Percentiles rank a stretch among this genome's conserved stretches.
These are phyloP conservation scores for Lachnellula cervina DNA, from an alignment of 2,329 filamentous ascomycete species.

Conservation along the genomic window DNA sequence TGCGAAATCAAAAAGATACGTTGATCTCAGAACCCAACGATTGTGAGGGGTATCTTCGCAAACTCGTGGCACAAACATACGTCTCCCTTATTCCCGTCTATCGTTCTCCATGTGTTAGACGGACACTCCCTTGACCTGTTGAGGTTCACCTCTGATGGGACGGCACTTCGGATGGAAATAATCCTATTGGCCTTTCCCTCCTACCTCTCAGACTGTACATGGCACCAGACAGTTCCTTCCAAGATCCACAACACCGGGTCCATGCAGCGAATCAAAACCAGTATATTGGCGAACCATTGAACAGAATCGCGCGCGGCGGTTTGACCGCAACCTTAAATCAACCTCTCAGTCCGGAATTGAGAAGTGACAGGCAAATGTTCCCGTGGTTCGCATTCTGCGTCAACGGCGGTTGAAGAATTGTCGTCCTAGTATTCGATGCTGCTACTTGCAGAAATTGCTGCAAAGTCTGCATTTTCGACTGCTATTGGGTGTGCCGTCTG, in stretches of 20 bases:
- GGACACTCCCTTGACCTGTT: not conserved
- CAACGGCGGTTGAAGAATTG: slow-evolving; percentile 3
- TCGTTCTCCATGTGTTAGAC: not conserved
- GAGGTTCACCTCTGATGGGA: not conserved
- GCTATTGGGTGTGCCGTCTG: slow-evolving; percentile 6
- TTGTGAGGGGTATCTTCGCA: not conserved
- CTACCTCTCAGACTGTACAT: not conserved
- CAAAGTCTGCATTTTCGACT: slow-evolving; percentile 4
- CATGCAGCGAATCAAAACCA: slow-evolving; percentile 3
- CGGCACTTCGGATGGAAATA: not conserved
- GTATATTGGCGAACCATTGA: not conserved
- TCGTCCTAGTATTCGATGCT: slow-evolving; percentile 6
- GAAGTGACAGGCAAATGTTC: not conserved
- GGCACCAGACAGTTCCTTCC: not conserved
- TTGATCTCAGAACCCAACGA: not conserved
- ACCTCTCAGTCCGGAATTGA: slow-evolving; percentile 10
- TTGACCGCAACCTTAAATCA: slow-evolving; percentile 12
- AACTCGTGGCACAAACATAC: not conserved
- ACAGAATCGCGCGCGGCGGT: not conserved
- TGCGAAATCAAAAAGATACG: not conserved
- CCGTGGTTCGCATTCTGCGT: slow-evolving; percentile 11
- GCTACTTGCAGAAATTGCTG: slow-evolving; percentile 16
- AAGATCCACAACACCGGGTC: slow-evolving; percentile 3
- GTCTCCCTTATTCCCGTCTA: not conserved
- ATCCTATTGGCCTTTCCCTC: not conserved